Evolutionary conservation across 306 rosid species (phyloP), one percentile per base, ranked within the genome.

Genomic region (Parietaria judaica): DNA sequence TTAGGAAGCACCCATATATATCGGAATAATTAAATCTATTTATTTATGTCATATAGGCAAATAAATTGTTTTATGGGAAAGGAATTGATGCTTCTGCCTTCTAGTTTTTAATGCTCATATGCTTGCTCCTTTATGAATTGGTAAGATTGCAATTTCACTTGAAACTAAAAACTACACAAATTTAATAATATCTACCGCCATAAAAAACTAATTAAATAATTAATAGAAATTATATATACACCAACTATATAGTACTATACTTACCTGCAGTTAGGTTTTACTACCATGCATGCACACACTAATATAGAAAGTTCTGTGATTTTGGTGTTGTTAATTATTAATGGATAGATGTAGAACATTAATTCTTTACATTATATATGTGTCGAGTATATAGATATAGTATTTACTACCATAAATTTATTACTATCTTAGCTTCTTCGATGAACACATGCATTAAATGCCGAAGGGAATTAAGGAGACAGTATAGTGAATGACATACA

Each of bases 391-490:
- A 23, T 23, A 23, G 31, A 23, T 23, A n/a, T 35, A 38, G 6
- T 36, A 51, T 17, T 41, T 58, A 41, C 63, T 14, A 7, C 36
- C 14, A 41, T 41, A 39, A n/a, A 58, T 58, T 58, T 58, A 41
- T 51, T 56, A 14, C 70, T 61, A 55, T 46, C 44, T 54, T 3
- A 41, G 13, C 62, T 52, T 44, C 61, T 8, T 36, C 48, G 35
- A 66, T 47, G 11, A 56, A 56, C 64, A 66, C 31, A 66, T 52
- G 56, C 57, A 6, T 11, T 23, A 46, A 62, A 17, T 58, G 47
- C 35, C 1, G 8, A 58, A 36, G 7, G 45, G 45, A 8, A 41
- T 41, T 41, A 41, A 41, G 45, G 45, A 41, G 9, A 41, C 45
- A 41, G 45, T 41, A 41, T 41, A 41, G 9, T 13, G 54, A 14